Percentiles rank a stretch among this genome's conserved stretches.
These are phyloP conservation scores for Daldinia sp. DNA, from an alignment of 2,329 filamentous ascomycete species.

Conservation along the genomic window DNA sequence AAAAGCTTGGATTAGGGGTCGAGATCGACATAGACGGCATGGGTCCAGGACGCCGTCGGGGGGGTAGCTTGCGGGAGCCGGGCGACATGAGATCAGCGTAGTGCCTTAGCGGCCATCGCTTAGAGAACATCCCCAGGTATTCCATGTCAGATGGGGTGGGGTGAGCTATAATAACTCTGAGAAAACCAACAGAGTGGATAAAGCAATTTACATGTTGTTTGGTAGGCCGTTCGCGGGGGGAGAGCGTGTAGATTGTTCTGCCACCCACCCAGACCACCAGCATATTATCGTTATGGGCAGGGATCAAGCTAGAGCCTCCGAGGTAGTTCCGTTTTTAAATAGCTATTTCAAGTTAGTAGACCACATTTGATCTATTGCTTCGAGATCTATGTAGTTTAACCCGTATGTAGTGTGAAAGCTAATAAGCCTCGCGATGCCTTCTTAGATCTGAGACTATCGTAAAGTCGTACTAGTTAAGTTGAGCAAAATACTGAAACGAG, in stretches of 20 bases:
- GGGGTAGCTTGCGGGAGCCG: constrained; percentile 38
- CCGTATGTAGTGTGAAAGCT: background rate
- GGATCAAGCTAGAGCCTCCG: constrained; percentile 39
- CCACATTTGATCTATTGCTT: constrained; percentile 11
- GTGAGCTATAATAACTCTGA: constrained; percentile 27
- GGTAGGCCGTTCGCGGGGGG: constrained; percentile 24
- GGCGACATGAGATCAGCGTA: constrained; percentile 42
- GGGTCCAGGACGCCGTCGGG: constrained; percentile 28
- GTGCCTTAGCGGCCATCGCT: constrained; percentile 45
- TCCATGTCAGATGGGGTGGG: constrained; percentile 37
- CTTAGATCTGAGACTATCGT: background rate
- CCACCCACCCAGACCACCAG: constrained; percentile 17
- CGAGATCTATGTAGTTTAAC: background rate
- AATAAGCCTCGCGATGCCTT: background rate
- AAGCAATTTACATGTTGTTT: constrained; percentile 25
- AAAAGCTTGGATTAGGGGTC: constrained; percentile 37
- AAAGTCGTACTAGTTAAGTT: background rate
- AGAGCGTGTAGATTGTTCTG: constrained; percentile 27
- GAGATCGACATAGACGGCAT: constrained; percentile 33
- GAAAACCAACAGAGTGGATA: constrained; percentile 14
- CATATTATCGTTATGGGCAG: constrained; percentile 31
- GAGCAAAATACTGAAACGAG: background rate
- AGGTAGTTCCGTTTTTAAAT: constrained; percentile 38
- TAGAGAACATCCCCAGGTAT: constrained; percentile 39
- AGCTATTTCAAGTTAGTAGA: constrained; percentile 24